phyloP scores from a whole-genome alignment of 345 rosid species.

The Salix udensis region DNA sequence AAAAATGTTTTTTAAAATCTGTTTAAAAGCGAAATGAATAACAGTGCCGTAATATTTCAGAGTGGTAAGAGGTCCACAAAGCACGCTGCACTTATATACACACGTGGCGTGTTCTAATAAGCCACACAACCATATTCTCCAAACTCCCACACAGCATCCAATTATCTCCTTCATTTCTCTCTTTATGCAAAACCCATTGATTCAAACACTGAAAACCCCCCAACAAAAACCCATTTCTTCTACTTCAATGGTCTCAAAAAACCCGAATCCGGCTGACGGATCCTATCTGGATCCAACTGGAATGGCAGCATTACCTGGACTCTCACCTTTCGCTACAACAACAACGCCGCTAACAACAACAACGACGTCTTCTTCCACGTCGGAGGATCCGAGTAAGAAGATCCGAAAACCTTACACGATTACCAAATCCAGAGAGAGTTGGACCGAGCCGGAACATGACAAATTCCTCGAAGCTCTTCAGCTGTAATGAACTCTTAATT shows the following conservation, averaged over 20 bases:
- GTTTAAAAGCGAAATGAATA: too few species aligned
- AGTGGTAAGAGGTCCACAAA: too few species aligned
- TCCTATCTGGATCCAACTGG: slow-evolving; percentile 41
- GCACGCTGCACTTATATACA: too few species aligned
- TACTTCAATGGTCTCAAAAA: slow-evolving; percentile 58
- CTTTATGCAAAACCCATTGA: background rate
- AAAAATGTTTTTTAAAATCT: too few species aligned
- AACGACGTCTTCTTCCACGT: slow-evolving; percentile 11
- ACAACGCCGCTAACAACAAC: background rate
- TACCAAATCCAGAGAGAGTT: slow-evolving; percentile 91
- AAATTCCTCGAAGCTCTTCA: slow-evolving; percentile 93
- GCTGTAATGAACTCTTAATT: slow-evolving; percentile 40
- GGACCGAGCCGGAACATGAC: slow-evolving; percentile 95
- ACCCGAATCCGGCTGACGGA: slow-evolving; percentile 50
- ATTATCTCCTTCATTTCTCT: slow-evolving; percentile 9
- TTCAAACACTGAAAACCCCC: slow-evolving; percentile 7
- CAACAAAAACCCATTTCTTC: background rate
- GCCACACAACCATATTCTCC: background rate
- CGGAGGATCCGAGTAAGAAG: slow-evolving; percentile 64
- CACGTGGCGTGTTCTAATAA: slow-evolving; percentile 33
- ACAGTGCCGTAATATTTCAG: too few species aligned
- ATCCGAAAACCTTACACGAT: slow-evolving; percentile 88
- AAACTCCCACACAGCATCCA: background rate
- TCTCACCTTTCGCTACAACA: slow-evolving; percentile 5
- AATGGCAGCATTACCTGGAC: slow-evolving; percentile 11